phyloP scores from a whole-genome alignment of 441 rosid genomes.

The Brassica hybrid region DNA sequence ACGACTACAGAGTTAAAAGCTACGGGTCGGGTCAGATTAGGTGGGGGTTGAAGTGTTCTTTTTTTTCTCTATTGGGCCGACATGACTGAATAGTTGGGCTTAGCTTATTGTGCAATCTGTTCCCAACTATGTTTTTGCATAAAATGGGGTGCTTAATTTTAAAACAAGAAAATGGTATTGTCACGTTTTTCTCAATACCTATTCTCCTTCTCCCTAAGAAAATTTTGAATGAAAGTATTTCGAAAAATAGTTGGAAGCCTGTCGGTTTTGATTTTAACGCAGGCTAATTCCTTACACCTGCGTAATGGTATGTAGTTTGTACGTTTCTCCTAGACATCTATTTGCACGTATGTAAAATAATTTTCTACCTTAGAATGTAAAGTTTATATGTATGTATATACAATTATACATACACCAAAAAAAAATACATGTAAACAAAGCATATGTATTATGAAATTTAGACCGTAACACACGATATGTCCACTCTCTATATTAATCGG shows the following conservation, averaged over 20 bases:
- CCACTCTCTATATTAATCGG: too few species aligned
- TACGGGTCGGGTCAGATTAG: constrained; percentile 25
- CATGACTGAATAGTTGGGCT: constrained; percentile 27
- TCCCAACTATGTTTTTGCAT: background rate
- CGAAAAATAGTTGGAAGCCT: background rate
- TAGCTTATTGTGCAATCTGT: background rate
- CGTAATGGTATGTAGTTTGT: background rate
- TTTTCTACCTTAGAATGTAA: background rate
- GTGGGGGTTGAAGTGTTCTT: background rate
- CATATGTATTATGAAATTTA: too few species aligned
- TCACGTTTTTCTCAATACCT: background rate
- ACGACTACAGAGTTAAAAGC: constrained; percentile 2
- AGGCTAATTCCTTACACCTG: constrained; percentile 10
- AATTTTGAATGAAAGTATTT: background rate
- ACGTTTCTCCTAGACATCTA: background rate
- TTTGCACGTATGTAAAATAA: background rate
- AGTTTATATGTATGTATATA: too few species aligned
- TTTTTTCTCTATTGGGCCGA: constrained; percentile 26
- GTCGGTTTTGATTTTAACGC: constrained; percentile 4
- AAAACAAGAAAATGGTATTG: background rate
- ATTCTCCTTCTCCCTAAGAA: background rate
- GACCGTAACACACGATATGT: too few species aligned
- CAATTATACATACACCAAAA: too few species aligned
- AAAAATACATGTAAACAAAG: too few species aligned
- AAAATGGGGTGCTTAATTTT: background rate